phyloP scores from a whole-genome alignment of 495 filamentous ascomycete genomes.

The Cercophora sp. region DNA sequence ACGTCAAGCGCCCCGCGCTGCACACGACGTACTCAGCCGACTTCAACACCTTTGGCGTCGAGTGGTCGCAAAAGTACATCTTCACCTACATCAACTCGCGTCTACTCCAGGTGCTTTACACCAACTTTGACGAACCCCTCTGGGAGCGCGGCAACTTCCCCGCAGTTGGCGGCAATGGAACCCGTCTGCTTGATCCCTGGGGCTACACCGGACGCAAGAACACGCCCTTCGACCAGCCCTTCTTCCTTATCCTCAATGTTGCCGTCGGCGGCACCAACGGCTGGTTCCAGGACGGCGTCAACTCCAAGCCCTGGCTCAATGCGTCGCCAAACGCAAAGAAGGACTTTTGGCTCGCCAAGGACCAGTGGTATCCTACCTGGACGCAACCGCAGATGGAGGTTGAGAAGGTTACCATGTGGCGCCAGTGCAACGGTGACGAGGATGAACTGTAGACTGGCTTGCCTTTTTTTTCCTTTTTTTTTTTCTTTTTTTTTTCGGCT shows the following conservation, averaged over 20 bases:
- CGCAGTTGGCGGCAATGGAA: conserved; percentile 61
- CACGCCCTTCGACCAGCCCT: conserved; percentile 77
- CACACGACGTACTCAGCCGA: conserved; percentile 67
- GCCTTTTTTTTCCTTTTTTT: not conserved
- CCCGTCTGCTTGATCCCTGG: conserved; percentile 65
- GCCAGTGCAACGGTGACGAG: conserved; percentile 61
- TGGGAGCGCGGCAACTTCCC: conserved; percentile 77
- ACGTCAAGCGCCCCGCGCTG: conserved; percentile 67
- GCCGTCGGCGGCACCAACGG: conserved; percentile 81
- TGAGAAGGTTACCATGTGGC: conserved; percentile 74
- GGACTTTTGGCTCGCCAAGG: conserved; percentile 68
- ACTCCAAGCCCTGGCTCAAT: conserved; percentile 79
- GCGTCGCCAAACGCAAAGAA: conserved; percentile 55
- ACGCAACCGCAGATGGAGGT: conserved; percentile 64
- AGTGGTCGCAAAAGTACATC: conserved; percentile 85
- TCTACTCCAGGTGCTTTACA: conserved; percentile 74
- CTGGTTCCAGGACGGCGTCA: conserved; percentile 70
- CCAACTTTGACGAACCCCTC: conserved; percentile 66
- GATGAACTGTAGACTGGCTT: conserved; percentile 26
- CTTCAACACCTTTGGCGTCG: conserved; percentile 73
- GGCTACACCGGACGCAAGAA: conserved; percentile 54
- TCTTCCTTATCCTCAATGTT: conserved; percentile 79
- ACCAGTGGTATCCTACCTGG: conserved; percentile 76
- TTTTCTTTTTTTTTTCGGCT: not conserved
- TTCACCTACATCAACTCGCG: conserved; percentile 82